A percentile compares a stretch with the other conserved stretches of the same genome.
phyloP scores from a whole-genome alignment of 1,139 yeast genomes.

The Sporopachydermia cereana region DNA sequence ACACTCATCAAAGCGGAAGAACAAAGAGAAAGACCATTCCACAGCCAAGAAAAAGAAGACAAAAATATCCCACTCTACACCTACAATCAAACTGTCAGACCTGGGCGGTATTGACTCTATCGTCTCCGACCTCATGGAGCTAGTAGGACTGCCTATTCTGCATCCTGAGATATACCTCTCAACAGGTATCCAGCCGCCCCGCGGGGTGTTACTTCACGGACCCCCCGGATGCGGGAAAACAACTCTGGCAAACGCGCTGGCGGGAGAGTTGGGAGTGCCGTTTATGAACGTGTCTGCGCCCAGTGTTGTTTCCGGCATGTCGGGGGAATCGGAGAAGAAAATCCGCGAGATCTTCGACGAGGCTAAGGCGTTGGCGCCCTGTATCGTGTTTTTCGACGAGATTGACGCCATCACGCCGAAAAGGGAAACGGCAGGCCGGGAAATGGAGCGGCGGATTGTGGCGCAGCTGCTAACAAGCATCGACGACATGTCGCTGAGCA shows the following conservation, averaged over 20 bases:
- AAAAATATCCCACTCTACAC: conserved; percentile 30
- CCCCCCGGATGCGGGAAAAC: conserved; percentile 99
- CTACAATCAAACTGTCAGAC: conserved; percentile 44
- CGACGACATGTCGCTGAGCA: conserved; percentile 82
- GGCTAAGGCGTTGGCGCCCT: conserved; percentile 83
- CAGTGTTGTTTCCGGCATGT: conserved; percentile 97
- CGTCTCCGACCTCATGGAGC: conserved; percentile 74
- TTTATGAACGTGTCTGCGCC: conserved; percentile 90
- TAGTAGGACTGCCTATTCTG: conserved; percentile 79
- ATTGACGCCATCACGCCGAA: conserved; percentile 98
- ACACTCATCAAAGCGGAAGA: conserved; percentile 12
- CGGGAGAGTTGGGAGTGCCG: conserved; percentile 90
- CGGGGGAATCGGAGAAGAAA: conserved; percentile 97
- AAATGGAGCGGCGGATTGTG: conserved; percentile 95
- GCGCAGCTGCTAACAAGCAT: conserved; percentile 90
- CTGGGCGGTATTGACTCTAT: conserved; percentile 86
- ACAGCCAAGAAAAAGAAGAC: conserved; percentile 17
- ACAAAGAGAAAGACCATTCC: conserved; percentile 16
- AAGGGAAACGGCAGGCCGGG: conserved; percentile 95
- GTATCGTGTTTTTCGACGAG: conserved; percentile 86
- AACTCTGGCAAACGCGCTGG: conserved; percentile 88
- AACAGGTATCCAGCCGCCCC: conserved; percentile 94
- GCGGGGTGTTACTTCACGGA: conserved; percentile 90
- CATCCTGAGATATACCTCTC: conserved; percentile 86
- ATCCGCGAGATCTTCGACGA: conserved; percentile 88